Evolutionary conservation across 1,284 basidiomycete species (phyloP), one percentile per base, ranked within the genome.

Genomic region (Ceratobasidium sp.): DNA sequence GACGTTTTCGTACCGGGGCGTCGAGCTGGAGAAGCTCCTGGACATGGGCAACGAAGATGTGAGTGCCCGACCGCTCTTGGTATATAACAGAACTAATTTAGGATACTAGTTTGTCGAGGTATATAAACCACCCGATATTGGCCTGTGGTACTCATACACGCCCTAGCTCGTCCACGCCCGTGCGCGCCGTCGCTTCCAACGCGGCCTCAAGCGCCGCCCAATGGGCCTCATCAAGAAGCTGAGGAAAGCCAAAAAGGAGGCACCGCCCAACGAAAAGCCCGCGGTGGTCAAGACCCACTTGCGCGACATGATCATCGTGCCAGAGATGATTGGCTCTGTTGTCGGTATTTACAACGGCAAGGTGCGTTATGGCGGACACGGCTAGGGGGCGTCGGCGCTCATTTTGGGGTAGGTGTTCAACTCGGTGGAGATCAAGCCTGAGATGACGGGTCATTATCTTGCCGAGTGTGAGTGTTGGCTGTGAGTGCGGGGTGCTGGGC

Each of bases 221-320:
- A 93, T 99, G 92, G 95, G 95, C 79, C 90, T 99, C 81, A 98
- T 99, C 85, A 99, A 99, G 90, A 98, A 99, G 86, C 89, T 99
- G 79, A 94, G 98, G 84, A 98, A 98, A 86, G 95, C 98, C 78
- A 99, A 99, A 91, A 98, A 97, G 88, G 96, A 98, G 85, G 95
- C 96, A 56, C 93, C 89, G 76, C 94, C 97, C 81, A 98, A 98
- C 86, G 95, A 98, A 87, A 99, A 99, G 89, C 98, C 98, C 77
- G 89, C 94, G 74, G 93, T 96, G 79, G 96, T 99, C 83, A 99
- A 98, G 90, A 99, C 98, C 74, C 98, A 99, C 86, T 88, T 99
- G 80, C 95, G 97, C 83, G 92, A 99, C 87, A 99, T 99, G 97
- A 96, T 98, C 84, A 92, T 99, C 83, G 97, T 99, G 77, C 98